A percentile compares a stretch with the other conserved stretches of the same genome.
Conservation (phyloP, 768 basidiomycete species). For the Favolaschia claudopus region DNA sequence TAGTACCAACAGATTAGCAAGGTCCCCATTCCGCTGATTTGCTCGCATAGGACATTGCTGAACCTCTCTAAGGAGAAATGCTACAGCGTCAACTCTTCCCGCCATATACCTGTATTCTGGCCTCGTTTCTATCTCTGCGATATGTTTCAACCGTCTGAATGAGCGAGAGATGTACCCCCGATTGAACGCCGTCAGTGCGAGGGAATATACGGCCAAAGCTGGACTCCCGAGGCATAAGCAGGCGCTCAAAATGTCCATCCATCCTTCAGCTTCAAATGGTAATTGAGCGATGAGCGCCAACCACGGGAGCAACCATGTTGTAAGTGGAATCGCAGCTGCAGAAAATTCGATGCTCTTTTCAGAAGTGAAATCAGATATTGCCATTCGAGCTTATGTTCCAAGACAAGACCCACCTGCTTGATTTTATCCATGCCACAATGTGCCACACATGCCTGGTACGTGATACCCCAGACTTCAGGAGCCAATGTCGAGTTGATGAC, state of each 20-base stretch:
- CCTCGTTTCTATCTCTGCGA: neutral
- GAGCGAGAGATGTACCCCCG: conserved; percentile 7
- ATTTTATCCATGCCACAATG: conserved; percentile 6
- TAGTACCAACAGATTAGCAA: conserved; percentile 16
- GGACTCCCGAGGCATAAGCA: conserved; percentile 23
- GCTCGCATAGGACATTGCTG: conserved; percentile 27
- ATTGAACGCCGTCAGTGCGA: conserved; percentile 24
- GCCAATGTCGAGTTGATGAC: neutral
- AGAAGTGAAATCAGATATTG: neutral
- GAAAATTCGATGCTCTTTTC: conserved; percentile 2
- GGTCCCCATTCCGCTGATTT: conserved; percentile 17
- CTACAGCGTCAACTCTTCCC: neutral
- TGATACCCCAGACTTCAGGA: conserved; percentile 21
- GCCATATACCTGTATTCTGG: conserved; percentile 8
- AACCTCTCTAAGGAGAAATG: conserved; percentile 12
- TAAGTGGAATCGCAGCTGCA: conserved; percentile 3
- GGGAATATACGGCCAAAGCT: conserved; percentile 24
- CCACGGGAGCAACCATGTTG: conserved; percentile 29
- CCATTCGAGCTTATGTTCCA: too few species aligned
- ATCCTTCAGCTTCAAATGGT: conserved; percentile 22
- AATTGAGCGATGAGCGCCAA: conserved; percentile 26
- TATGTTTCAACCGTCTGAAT: conserved; percentile 8
- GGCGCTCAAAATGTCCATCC: conserved; percentile 21
- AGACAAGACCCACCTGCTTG: conserved; percentile 2
- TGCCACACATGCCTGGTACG: conserved; percentile 1